Evolutionary conservation across 176 grass and related monocot species (phyloP), one percentile per base, ranked within the genome.

Genomic region (Luzula sylvatica): DNA sequence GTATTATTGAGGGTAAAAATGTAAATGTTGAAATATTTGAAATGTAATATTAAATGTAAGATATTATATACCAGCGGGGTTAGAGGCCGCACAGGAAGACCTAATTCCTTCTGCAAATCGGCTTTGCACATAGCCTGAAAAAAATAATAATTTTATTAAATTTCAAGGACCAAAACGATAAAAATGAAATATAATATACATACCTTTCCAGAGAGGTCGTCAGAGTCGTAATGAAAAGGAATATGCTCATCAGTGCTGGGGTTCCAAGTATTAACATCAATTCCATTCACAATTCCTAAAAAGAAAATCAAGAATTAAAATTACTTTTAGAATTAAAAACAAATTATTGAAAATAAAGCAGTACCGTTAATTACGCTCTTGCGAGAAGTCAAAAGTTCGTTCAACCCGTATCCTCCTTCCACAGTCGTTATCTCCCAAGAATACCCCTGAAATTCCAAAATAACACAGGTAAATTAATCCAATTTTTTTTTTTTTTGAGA

Each of bases 341-440:
- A 41, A 58, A 53, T 29, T n/a, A 56, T 58, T 21, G 53, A 25
- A 58, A 56, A 66, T 56, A 65, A 59, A 25, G 40, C 25, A 5
- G 9, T 80, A 96, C 92, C 85, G 46, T 96, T 78, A 50, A 96
- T 52, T 71, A 89, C 85, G 79, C 57, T 79, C 63, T 83, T 96
- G 51, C 92, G 68, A 58, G 75, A 81, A 19, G 60, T 77, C 45
- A 96, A 74, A 47, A 96, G 81, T 41, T 78, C 92, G 68, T 89
- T 69, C 14, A 96, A 78, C 58, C 92, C 92, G 69, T 89, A 75
- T 65, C 92, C 85, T 68, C 92, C 92, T 82, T 86, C 92, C 53
- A 50, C 66, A 61, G 92, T 96, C 55, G 85, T 96, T 46, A 96
- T 82, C 71, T 96, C 92, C 92, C 92, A 89, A 63, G 85, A 82